Evolutionary conservation across 2,329 filamentous ascomycete genomes (phyloP), one percentile per base, ranked within the genome.

Genomic region (Neurospora crassa): DNA sequence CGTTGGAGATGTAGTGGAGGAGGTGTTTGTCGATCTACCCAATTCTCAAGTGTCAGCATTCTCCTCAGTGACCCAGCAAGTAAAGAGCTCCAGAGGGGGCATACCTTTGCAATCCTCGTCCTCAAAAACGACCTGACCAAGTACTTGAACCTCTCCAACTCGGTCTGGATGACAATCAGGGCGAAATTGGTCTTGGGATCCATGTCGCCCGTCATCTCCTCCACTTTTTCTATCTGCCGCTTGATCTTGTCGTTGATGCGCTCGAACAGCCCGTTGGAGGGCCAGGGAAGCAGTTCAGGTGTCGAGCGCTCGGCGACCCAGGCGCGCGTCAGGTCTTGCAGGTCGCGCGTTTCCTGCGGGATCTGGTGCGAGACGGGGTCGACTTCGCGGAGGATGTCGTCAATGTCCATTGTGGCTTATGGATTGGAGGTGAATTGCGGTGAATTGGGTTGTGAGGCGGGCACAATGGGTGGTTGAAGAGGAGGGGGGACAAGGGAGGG

Each of bases 101-200:
- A 7, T 24, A 93, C 92, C 87, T 99, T 98, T 70, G 92, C 89
- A 71, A 98, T 90, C n/a, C 96, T 87, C 11, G 92, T 90, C 70
- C 96, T 87, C 71, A 99, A 82, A 75, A 95, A 91, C 74, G 92
- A 91, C 73, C 96, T 87, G 20, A 98, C 88, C 29, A 99, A 86
- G 78, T 94, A 99, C 82, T 97, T 97, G 82, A 92, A 96, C 67
- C 96, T 87, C 80, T 97, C 94, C 70, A 99, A 88, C 82, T 99
- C 96, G 7, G 96, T 98, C 84, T 99, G 96, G 70, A 97, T 90
- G 73, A 99, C 91, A 68, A 97, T 97, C 78, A 98, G 90, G 73
- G 90, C 89, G 80, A 99, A 97, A 80, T 97, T 98, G 74, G 92
- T 91, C 80, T 92, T 94, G 67, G 94, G 92, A 78, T 97, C 94